Conservation (phyloP, 208 protist genomes). For the Wallacemonas sp. region DNA sequence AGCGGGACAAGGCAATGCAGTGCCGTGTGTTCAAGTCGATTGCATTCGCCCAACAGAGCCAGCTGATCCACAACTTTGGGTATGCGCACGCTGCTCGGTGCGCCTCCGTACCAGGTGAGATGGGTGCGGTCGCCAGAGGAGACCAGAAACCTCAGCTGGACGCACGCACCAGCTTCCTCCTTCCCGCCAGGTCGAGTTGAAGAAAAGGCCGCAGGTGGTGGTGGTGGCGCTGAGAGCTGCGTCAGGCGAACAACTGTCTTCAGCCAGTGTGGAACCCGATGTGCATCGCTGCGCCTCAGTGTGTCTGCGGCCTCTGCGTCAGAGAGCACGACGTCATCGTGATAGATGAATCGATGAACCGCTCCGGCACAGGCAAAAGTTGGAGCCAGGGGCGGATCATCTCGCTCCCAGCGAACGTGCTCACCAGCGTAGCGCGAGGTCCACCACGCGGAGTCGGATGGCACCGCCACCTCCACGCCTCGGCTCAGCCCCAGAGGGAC, state of each 20-base stretch:
- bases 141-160: constrained; percentile 2
- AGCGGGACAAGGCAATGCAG: constrained; percentile 20
- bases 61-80: constrained; percentile 22
- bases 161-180: neutral
- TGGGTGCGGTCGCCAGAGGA: constrained; percentile 26
- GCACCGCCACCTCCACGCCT: constrained; percentile 18
- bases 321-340: neutral
- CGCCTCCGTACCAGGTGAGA: neutral
- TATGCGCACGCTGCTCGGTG: too few species aligned
- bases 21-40: constrained; percentile 12
- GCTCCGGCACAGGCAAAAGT: neutral
- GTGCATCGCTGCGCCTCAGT: too few species aligned
- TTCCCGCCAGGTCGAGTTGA: neutral
- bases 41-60: constrained; percentile 22
- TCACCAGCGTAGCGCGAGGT: constrained; percentile 29
- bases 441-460: constrained; percentile 12
- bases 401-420: constrained; percentile 25
- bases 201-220: neutral
- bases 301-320: neutral
- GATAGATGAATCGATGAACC: neutral
- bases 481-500: constrained; percentile 2
- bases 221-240: neutral
- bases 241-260: neutral
- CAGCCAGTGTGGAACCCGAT: too few species aligned
- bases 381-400: constrained; percentile 10